Evolutionary conservation across 164 flowering plant species (phyloP), one percentile per base, ranked within the genome.

Genomic region (Macadamia tetraphylla): DNA sequence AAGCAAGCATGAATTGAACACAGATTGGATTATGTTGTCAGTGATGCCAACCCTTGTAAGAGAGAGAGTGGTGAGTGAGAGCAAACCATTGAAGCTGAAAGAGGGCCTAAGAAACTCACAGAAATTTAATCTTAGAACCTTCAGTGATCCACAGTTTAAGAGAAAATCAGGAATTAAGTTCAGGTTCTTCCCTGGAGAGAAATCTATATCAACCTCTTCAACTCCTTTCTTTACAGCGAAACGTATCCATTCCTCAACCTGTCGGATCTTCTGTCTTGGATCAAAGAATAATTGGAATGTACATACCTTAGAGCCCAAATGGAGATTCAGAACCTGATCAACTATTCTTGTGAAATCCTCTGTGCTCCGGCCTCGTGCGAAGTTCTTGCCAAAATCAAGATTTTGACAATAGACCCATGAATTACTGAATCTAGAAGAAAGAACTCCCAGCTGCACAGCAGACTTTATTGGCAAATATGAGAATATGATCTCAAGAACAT

Each of bases 401-500:
- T 31, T 29, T 5, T 30, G 18, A 64, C 11, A 49, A 10, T 0
- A 51, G 12, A 29, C 30, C 67, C 57, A 49, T 13, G 67, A 64
- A 10, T 49, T 29, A 6, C 14, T 29, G 15, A 64, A 64, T 64
- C 42, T 49, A 3, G 2, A 49, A 4, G 58, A 49, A 13, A 30
- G 58, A 49, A 10, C 8, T 14, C 67, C 42, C 8, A 30, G 3
- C 40, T 14, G 15, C 17, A 14, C 6, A 1, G 53, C 35, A 1
- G 6, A 13, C 13, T 46, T 48, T 30, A 64, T 49, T 3, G 42
- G 58, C 23, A 64, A 30, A 8, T 49, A 51, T 2, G 57, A 64
- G 18, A 64, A 64, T 32, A 64, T 64, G 6, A 23, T 29, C 8
- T 64, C 67, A 11, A 64, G 31, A 51, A 64, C 40, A 51, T 64